Base-by-base conservation (phyloP, 2,329 filamentous ascomycete genomes). In the Fusarium tanahbumbuense region DNA sequence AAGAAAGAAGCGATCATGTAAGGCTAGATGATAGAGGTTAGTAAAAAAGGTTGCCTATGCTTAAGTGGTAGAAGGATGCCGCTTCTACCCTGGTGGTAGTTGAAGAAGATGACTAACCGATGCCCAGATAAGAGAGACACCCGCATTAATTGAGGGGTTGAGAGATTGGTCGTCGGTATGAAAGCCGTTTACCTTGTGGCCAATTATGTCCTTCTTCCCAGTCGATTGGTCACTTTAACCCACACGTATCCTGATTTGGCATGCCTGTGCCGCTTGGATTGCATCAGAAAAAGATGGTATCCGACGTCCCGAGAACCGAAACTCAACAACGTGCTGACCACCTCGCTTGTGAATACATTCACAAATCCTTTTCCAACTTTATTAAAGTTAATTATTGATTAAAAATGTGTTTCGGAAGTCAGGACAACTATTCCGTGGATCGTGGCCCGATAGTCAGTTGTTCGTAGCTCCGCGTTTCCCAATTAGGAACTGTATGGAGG, bases 401-500 rank as follows among this genome's bases (percentile, higher is more conserved):
- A 2, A 41, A 22, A 34, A 32, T 48, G 28, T 2, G 27, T 44
- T 41, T 65, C 63, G 63, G 63, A 66, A 49, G 37, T 18, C 32
- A 67, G 63, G 63, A 28, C 20, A 28, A 30, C 2, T 8, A 32
- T 67, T 41, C 63, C 63, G 62, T 56, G 13, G 27, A 41, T 20
- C 41, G 28, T 62, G 62, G 63, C 40, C 46, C 47, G 64, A 54
- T 41, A 23, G 32, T 54, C 52, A 20, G 15, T 20, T 28, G 15
- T 16, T 57, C 15, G 52, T 37, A 50, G n/a, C 70, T 62, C 56
- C 64, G 60, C 25, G 18, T 25, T 64, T 60, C 57, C 61, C 54
- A 50, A 59, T 57, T 50, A 56, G 61, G 70, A 56, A 70, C 40
- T 45, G 15, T 37, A 61, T 47, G 67, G 67, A 67, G 48, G 56